phyloP scores from a whole-genome alignment of 148 eudicot species.

The Cornus florida region DNA sequence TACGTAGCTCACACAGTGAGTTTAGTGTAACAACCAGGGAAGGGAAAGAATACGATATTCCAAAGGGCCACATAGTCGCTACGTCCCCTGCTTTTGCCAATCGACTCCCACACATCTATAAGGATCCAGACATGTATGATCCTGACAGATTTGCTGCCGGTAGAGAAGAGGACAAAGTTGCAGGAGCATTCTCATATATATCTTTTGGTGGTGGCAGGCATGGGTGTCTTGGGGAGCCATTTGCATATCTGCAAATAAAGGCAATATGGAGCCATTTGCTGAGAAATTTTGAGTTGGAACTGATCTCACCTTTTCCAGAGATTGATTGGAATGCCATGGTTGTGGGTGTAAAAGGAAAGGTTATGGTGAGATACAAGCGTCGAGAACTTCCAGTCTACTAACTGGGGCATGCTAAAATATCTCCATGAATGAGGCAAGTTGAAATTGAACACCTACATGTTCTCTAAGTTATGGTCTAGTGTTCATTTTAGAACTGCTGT shows the following conservation, averaged over 20 bases:
- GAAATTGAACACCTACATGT: background rate
- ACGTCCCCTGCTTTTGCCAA: constrained; percentile 97
- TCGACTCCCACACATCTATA: constrained; percentile 73
- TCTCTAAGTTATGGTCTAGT: background rate
- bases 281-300: constrained; percentile 86
- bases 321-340: constrained; percentile 96
- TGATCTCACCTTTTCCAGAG: constrained; percentile 92
- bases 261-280: constrained; percentile 94
- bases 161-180: constrained; percentile 87
- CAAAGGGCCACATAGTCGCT: constrained; percentile 95
- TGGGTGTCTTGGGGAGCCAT: constrained; percentile 92
- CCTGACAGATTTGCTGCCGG: constrained; percentile 81
- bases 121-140: constrained; percentile 77
- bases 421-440: constrained; percentile 7
- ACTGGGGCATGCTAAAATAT: background rate
- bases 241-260: constrained; percentile 92
- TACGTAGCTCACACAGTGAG: constrained; percentile 79
- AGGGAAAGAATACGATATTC: constrained; percentile 89
- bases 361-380: constrained; percentile 75
- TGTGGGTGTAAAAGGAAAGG: constrained; percentile 73
- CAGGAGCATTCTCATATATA: constrained; percentile 83
- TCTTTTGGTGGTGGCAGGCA: constrained; percentile 97
- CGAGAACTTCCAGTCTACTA: constrained; percentile 37
- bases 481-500: background rate
- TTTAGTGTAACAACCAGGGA: constrained; percentile 78